These are phyloP conservation scores for Lagenaria siceraria DNA, from an alignment of 306 rosid species.

Conservation along the genomic window DNA sequence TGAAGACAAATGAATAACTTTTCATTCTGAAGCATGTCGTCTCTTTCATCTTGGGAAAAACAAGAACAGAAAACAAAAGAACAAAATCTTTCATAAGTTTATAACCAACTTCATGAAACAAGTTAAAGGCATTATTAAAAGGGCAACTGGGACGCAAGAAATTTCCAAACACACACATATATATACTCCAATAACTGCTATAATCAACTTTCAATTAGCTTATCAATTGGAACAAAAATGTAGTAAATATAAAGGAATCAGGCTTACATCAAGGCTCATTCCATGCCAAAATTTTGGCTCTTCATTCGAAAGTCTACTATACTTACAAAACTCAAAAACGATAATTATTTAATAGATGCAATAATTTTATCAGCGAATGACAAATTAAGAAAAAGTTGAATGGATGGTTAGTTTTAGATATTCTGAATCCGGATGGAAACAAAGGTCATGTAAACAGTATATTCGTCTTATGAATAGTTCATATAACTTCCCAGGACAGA, in stretches of 20 bases:
- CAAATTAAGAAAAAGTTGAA: neutral
- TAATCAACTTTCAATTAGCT: neutral
- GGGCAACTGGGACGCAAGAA: neutral
- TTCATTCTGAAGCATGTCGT: neutral
- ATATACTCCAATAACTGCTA: neutral
- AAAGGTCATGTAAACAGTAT: neutral
- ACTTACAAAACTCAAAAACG: neutral
- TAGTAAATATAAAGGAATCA: neutral
- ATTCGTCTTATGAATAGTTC: neutral
- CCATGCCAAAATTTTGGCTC: neutral
- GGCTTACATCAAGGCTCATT: neutral
- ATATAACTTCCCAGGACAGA: neutral
- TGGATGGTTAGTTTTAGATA: neutral
- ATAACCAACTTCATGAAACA: neutral
- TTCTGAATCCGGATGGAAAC: neutral
- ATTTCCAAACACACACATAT: neutral
- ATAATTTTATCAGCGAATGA: neutral
- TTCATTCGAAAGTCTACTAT: neutral
- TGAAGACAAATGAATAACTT: neutral
- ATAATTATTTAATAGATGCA: neutral
- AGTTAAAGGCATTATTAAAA: neutral
- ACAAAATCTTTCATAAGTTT: neutral
- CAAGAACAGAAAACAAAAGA: neutral
- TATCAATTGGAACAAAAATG: neutral
- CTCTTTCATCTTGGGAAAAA: neutral